Evolutionary conservation across 768 basidiomycete species (phyloP).

Genomic region (Tulasnella sp.): DNA sequence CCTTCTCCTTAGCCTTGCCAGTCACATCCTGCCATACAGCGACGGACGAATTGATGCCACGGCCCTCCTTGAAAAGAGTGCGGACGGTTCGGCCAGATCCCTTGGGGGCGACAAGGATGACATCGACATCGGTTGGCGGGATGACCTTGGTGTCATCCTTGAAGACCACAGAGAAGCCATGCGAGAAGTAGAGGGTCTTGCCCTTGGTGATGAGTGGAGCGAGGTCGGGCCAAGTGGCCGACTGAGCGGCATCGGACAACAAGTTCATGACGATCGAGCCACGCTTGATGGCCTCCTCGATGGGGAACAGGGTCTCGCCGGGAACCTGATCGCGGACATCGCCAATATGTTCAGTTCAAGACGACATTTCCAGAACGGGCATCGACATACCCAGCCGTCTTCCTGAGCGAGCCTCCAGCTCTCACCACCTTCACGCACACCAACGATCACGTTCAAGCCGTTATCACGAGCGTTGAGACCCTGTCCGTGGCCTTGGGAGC

Average conservation of each 20-base stretch:
- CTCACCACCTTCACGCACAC: conserved; percentile 96
- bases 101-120: conserved; percentile 99
- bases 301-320: conserved; percentile 96
- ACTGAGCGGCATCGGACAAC: conserved; percentile 98
- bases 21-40: conserved; percentile 98
- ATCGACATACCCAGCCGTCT: conserved; percentile 85
- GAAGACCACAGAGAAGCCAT: conserved; percentile 99
- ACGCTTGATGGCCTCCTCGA: conserved; percentile 93
- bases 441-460: conserved; percentile 96
- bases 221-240: conserved; percentile 86
- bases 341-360: conserved; percentile 24
- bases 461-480: conserved; percentile 99
- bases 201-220: conserved; percentile 97
- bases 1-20: conserved; percentile 97
- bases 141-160: conserved; percentile 95
- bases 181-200: conserved; percentile 99
- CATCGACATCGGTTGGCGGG: conserved; percentile 92
- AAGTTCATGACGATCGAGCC: conserved; percentile 99
- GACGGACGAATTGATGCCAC: conserved; percentile 94
- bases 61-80: conserved; percentile 99
- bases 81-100: conserved; percentile 99
- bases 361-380: neutral
- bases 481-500: conserved; percentile 98
- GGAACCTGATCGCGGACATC: conserved; percentile 62
- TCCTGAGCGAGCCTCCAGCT: conserved; percentile 94